These are phyloP conservation scores for Aspergillus fructus DNA, from an alignment of 2,329 filamentous ascomycete genomes.

Conservation along the genomic window DNA sequence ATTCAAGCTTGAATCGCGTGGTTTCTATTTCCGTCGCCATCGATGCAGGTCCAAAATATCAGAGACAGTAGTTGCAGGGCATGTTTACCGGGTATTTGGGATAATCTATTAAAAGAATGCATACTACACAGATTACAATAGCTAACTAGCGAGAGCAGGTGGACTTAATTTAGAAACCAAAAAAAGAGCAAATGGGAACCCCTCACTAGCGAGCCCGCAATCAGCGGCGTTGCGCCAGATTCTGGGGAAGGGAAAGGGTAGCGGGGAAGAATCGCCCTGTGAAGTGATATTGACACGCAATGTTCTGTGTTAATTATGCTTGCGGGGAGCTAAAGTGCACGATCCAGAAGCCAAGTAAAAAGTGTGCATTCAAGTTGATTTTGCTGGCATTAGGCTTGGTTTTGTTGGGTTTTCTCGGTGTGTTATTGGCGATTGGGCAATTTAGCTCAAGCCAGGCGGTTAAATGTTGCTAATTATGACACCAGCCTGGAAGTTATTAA, in stretches of 20 bases:
- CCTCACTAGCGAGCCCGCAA: not conserved
- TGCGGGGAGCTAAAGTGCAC: too few relatives aligned
- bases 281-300: too few relatives aligned
- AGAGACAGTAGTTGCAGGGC: too few relatives aligned
- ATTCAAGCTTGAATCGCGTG: not conserved
- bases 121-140: not conserved
- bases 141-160: too few relatives aligned
- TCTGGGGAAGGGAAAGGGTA: not conserved
- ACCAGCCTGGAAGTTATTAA: constrained; percentile 10
- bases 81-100: too few relatives aligned
- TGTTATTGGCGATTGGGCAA: not conserved
- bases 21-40: not conserved
- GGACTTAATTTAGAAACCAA: too few relatives aligned
- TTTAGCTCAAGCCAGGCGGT: constrained; percentile 7
- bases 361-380: too few relatives aligned
- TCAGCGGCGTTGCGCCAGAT: not conserved
- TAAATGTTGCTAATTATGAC: constrained; percentile 14
- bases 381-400: too few relatives aligned
- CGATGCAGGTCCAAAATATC: not conserved
- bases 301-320: not conserved
- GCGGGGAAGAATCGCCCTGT: too few relatives aligned
- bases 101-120: constrained; percentile 13
- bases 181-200: too few relatives aligned
- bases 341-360: too few relatives aligned
- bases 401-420: not conserved